Percentiles rank a stretch among this genome's conserved stretches.
Evolutionary conservation across 371 early-diverging fungal genomes (phyloP).

Genomic region (Actinomortierella ambigua): DNA sequence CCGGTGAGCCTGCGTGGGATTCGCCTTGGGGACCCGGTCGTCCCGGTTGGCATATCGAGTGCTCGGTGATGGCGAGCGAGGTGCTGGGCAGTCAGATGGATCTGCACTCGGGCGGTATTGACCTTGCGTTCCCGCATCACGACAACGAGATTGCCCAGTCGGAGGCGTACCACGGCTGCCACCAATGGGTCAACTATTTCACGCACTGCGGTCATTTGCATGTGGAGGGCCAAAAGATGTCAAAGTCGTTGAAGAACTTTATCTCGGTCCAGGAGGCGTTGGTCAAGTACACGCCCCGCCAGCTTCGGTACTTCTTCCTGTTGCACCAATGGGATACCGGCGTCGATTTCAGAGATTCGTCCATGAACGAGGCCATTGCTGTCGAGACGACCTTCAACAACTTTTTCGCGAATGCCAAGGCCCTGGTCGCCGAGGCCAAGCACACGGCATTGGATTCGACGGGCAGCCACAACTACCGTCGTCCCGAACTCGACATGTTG

Average conservation of each 20-base stretch:
- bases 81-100: constrained; percentile 92
- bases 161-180: constrained; percentile 91
- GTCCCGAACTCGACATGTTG: constrained; percentile 57
- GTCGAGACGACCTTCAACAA: constrained; percentile 85
- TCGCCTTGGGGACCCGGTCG: constrained; percentile 97
- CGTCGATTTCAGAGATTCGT: constrained; percentile 87
- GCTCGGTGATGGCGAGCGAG: constrained; percentile 99
- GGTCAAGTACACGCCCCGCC: constrained; percentile 80
- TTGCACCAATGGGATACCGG: constrained; percentile 90
- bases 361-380: constrained; percentile 86
- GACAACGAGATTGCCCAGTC: constrained; percentile 99
- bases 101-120: constrained; percentile 99
- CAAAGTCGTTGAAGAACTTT: constrained; percentile 99
- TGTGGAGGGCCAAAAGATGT: constrained; percentile 99
- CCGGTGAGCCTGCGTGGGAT: constrained; percentile 97
- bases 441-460: constrained; percentile 53
- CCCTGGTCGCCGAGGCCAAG: constrained; percentile 69
- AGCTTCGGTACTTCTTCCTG: constrained; percentile 95
- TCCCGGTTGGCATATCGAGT: constrained; percentile 99
- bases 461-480: constrained; percentile 74
- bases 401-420: constrained; percentile 85
- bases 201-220: constrained; percentile 99
- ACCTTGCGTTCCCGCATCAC: constrained; percentile 99
- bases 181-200: constrained; percentile 99
- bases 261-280: constrained; percentile 95